A percentile compares a stretch with the other conserved stretches of the same genome.
Conservation (phyloP, 306 rosid genomes). For the Medicago lupulina region DNA sequence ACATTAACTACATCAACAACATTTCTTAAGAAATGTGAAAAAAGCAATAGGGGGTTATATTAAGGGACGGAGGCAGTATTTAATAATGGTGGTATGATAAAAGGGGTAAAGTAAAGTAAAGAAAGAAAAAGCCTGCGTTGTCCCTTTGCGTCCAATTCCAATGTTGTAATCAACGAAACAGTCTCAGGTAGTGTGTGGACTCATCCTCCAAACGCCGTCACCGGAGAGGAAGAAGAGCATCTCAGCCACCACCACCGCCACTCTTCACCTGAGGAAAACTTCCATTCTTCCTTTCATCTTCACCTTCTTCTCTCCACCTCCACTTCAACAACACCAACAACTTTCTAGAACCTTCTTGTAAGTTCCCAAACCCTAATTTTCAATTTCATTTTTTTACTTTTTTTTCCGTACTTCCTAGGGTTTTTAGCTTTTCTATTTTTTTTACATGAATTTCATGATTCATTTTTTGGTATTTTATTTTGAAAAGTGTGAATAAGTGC, state of each 20-base stretch:
- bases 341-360: slow-evolving; percentile 33
- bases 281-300: neutral
- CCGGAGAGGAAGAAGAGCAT: slow-evolving; percentile 32
- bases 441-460: neutral
- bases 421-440: neutral
- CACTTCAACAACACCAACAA: neutral
- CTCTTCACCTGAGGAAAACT: too few relatives aligned
- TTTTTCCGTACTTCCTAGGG: slow-evolving; percentile 31
- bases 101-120: neutral
- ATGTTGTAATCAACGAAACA: neutral
- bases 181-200: too few relatives aligned
- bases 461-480: neutral
- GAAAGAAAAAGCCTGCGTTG: neutral
- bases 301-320: neutral
- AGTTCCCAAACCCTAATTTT: slow-evolving; percentile 49
- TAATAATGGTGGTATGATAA: neutral
- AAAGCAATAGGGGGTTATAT: too few relatives aligned
- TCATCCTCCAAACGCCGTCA: too few relatives aligned
- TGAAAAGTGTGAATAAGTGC: neutral
- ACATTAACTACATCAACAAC: too few relatives aligned
- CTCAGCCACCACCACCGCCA: slow-evolving; percentile 8
- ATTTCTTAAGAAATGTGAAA: too few relatives aligned
- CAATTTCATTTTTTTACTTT: neutral
- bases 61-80: too few relatives aligned
- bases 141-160: neutral